phyloP scores from a whole-genome alignment of 768 basidiomycete species.

The Auriscalpium orientale region DNA sequence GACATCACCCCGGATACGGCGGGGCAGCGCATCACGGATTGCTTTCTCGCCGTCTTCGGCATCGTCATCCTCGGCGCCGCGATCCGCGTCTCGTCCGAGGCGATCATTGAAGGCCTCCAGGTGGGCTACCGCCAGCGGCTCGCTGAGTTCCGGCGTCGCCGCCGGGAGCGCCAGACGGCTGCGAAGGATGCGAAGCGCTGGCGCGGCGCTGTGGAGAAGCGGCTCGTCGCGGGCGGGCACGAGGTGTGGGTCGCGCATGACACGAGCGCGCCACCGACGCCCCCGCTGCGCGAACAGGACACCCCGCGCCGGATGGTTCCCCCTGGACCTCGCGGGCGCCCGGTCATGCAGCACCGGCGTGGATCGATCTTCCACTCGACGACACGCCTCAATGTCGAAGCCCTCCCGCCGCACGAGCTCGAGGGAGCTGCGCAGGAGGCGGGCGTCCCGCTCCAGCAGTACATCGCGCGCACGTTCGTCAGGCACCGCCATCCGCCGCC shows the following conservation, averaged over 20 bases:
- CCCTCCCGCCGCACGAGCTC: conserved; percentile 45
- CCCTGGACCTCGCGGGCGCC: background rate
- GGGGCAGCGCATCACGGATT: conserved; percentile 50
- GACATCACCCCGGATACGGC: conserved; percentile 53
- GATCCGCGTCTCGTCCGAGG: conserved; percentile 35
- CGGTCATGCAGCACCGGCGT: conserved; percentile 7
- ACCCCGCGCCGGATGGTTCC: no score
- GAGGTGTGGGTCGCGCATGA: conserved; percentile 46
- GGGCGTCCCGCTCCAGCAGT: conserved; percentile 46
- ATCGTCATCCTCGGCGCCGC: conserved; percentile 48
- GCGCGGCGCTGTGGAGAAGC: conserved; percentile 56
- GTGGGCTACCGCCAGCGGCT: conserved; percentile 54
- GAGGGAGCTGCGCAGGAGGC: conserved; percentile 62
- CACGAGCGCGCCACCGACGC: background rate
- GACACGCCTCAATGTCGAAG: conserved; percentile 49
- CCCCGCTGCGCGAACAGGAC: background rate
- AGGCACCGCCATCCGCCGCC: background rate
- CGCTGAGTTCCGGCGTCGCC: conserved; percentile 34
- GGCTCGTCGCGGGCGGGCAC: conserved; percentile 40
- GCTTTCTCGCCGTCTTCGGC: conserved; percentile 50
- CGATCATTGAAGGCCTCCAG: conserved; percentile 65
- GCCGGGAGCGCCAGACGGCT: conserved; percentile 35
- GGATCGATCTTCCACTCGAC: conserved; percentile 23
- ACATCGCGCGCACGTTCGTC: conserved; percentile 23
- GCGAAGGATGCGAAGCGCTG: conserved; percentile 45